Percentiles rank a stretch among this genome's conserved stretches.
Conservation (phyloP, 2,329 filamentous ascomycete species). For the Hymenoscyphus fraxineus region DNA sequence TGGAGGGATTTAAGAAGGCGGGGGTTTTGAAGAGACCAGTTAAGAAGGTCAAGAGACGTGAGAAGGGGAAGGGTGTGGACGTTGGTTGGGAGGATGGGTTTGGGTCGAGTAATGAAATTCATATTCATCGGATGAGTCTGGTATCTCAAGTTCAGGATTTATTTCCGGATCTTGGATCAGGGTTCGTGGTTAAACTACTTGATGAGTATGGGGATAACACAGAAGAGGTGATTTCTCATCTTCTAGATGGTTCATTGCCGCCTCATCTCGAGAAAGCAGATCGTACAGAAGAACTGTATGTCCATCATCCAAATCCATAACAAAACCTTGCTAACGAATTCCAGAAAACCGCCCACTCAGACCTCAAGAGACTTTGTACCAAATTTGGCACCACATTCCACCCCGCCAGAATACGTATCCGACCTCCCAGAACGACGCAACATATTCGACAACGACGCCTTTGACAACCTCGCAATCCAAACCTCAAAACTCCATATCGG, state of each 20-base stretch:
- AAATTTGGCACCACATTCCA: conserved; percentile 55
- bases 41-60: conserved; percentile 50
- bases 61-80: conserved; percentile 61
- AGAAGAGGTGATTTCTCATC: conserved; percentile 75
- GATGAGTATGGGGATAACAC: conserved; percentile 74
- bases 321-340: conserved; percentile 16
- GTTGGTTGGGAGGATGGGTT: conserved; percentile 36
- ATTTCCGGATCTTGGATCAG: conserved; percentile 81
- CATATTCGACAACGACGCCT: conserved; percentile 74
- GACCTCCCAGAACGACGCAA: conserved; percentile 60
- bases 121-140: conserved; percentile 78
- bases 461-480: conserved; percentile 67
- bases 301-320: background rate
- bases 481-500: conserved; percentile 73
- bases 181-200: conserved; percentile 74
- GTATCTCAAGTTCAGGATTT: conserved; percentile 90
- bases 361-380: conserved; percentile 32
- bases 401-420: conserved; percentile 43
- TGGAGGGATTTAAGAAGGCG: conserved; percentile 57
- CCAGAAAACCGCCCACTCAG: conserved; percentile 26
- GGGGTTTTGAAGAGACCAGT: conserved; percentile 50
- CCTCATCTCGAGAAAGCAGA: conserved; percentile 61
- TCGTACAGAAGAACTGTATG: conserved; percentile 52
- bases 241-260: conserved; percentile 75
- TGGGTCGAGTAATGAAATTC: conserved; percentile 35